A percentile compares a stretch with the other conserved stretches of the same genome.
Conservation (phyloP, 768 basidiomycete genomes). For the Lentinula lateritia region DNA sequence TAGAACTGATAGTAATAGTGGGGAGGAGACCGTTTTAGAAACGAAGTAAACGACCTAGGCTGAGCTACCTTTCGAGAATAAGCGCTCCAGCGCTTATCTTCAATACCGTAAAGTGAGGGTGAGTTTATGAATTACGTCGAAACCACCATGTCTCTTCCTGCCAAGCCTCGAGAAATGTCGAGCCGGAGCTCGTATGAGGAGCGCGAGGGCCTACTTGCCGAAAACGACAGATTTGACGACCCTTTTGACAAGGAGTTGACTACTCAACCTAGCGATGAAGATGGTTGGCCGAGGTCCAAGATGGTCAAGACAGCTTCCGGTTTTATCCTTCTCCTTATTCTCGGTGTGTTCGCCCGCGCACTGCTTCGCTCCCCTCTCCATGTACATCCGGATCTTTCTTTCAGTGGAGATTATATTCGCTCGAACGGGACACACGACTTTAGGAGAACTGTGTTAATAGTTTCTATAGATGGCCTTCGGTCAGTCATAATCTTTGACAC, state of each 20-base stretch:
- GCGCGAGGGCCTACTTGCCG: not conserved
- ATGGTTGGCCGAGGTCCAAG: slow-evolving; percentile 32
- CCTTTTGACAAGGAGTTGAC: not conserved
- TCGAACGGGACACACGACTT: slow-evolving; percentile 85
- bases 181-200: not conserved
- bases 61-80: too few species aligned
- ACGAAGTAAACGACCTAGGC: too few species aligned
- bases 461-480: slow-evolving; percentile 87
- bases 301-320: slow-evolving; percentile 30
- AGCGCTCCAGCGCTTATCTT: too few species aligned
- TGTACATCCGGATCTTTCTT: slow-evolving; percentile 23
- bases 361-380: slow-evolving; percentile 21
- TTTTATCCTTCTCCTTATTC: slow-evolving; percentile 37
- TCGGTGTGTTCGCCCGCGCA: slow-evolving; percentile 35
- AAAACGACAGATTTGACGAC: not conserved
- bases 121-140: too few species aligned
- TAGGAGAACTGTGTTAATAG: slow-evolving; percentile 73
- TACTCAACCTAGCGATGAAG: not conserved
- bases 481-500: slow-evolving; percentile 20
- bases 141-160: not conserved
- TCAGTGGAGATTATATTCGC: slow-evolving; percentile 36
- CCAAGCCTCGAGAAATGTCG: not conserved
- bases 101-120: too few species aligned
- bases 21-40: not conserved
- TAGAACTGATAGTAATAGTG: not conserved